A percentile compares a stretch with the other conserved stretches of the same genome.
phyloP scores from a whole-genome alignment of 805 yeast genomes.

The Candida yuanshanica region DNA sequence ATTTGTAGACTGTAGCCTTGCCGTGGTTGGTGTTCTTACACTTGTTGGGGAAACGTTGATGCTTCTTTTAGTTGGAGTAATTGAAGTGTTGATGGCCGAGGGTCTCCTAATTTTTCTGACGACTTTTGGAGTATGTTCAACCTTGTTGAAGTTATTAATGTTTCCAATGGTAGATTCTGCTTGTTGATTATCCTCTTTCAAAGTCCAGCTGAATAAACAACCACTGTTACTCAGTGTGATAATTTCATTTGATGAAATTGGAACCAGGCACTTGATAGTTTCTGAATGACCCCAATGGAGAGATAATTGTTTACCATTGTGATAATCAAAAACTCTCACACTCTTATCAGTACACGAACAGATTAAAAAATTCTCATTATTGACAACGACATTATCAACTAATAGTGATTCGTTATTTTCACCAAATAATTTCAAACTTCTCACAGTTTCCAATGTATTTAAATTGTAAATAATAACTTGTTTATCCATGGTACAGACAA shows the following conservation, averaged over 20 bases:
- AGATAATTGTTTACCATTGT: slow-evolving; percentile 40
- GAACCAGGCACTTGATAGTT: slow-evolving; percentile 37
- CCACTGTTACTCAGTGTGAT: slow-evolving; percentile 48
- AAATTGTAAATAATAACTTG: slow-evolving; percentile 36
- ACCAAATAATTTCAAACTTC: slow-evolving; percentile 36
- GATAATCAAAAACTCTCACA: slow-evolving; percentile 41
- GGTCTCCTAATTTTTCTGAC: slow-evolving; percentile 21
- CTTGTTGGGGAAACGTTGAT: slow-evolving; percentile 5
- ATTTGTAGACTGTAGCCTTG: slow-evolving; percentile 16
- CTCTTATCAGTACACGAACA: slow-evolving; percentile 54
- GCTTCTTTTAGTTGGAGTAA: slow-evolving; percentile 13
- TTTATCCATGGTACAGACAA: slow-evolving; percentile 50
- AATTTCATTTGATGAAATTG: slow-evolving; percentile 23
- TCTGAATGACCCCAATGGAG: slow-evolving; percentile 60
- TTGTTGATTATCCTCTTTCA: neutral
- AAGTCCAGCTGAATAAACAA: slow-evolving; percentile 46
- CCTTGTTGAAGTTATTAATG: slow-evolving; percentile 5
- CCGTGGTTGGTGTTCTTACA: slow-evolving; percentile 9
- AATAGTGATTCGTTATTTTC: slow-evolving; percentile 39
- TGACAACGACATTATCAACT: slow-evolving; percentile 37
- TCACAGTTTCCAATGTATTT: slow-evolving; percentile 26
- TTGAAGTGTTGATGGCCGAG: slow-evolving; percentile 6
- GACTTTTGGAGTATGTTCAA: slow-evolving; percentile 21
- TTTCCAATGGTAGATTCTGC: slow-evolving; percentile 10
- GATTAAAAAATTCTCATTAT: slow-evolving; percentile 27